These are phyloP conservation scores for Ascoidea asiatica DNA, from an alignment of 805 yeast genomes.

Conservation along the genomic window DNA sequence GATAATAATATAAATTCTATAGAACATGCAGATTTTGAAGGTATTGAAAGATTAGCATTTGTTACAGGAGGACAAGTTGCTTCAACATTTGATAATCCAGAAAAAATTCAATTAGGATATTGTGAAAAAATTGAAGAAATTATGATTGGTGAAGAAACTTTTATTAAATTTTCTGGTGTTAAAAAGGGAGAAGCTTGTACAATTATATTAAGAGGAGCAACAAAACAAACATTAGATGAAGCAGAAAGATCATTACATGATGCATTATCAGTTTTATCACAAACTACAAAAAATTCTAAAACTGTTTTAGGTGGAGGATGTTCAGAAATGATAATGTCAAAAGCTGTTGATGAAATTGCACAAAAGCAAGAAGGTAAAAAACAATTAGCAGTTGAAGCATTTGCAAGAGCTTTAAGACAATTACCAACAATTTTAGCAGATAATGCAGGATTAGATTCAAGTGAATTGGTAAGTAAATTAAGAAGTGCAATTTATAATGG, in stretches of 20 bases:
- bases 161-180: constrained; percentile 90
- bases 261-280: constrained; percentile 89
- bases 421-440: constrained; percentile 93
- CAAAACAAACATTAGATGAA: constrained; percentile 91
- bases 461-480: constrained; percentile 81
- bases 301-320: constrained; percentile 94
- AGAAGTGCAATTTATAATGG: constrained; percentile 90
- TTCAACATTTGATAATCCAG: constrained; percentile 90
- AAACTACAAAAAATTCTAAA: constrained; percentile 84
- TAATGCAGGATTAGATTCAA: constrained; percentile 92
- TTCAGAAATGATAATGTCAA: constrained; percentile 92
- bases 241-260: constrained; percentile 96
- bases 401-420: constrained; percentile 87
- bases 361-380: constrained; percentile 89
- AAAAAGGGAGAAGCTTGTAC: constrained; percentile 95
- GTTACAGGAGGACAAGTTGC: constrained; percentile 98
- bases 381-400: constrained; percentile 69
- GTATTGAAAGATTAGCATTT: constrained; percentile 88
- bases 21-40: constrained; percentile 98
- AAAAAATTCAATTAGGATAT: constrained; percentile 69
- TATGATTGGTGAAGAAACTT: constrained; percentile 82
- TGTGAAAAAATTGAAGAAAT: constrained; percentile 88
- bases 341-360: constrained; percentile 87
- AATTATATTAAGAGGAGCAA: constrained; percentile 91
- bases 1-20: constrained; percentile 82